Evolutionary conservation across 345 rosid genomes (phyloP).

Genomic region (Citrus medica): DNA sequence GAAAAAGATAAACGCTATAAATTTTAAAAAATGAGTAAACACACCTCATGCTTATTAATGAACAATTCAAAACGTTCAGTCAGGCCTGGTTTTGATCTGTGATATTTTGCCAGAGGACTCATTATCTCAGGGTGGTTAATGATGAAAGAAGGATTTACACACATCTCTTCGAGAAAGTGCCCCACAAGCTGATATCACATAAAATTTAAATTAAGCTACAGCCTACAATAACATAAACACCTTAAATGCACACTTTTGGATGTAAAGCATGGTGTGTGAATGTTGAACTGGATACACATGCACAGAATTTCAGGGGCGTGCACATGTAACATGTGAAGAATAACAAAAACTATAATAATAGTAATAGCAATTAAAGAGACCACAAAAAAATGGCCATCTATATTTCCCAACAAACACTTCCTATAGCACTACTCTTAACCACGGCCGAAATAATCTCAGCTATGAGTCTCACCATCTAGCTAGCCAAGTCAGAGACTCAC

Average conservation of each 20-base stretch:
- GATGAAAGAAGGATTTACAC: conserved; percentile 92
- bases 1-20: neutral
- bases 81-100: conserved; percentile 61
- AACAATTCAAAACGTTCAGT: conserved; percentile 97
- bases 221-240: neutral
- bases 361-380: neutral
- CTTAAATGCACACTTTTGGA: neutral
- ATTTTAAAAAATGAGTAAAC: neutral
- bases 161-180: conserved; percentile 81
- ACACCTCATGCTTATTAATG: conserved; percentile 85
- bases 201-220: conserved; percentile 6
- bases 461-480: neutral
- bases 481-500: neutral
- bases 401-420: neutral
- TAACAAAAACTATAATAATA: neutral
- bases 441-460: neutral
- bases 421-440: neutral
- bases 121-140: conserved; percentile 89
- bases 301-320: neutral
- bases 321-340: neutral
- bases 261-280: neutral
- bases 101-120: conserved; percentile 92
- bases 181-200: conserved; percentile 77
- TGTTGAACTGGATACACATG: neutral
- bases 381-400: neutral